Evolutionary conservation across 495 filamentous ascomycete genomes (phyloP).

Genomic region (Xylaria curta): DNA sequence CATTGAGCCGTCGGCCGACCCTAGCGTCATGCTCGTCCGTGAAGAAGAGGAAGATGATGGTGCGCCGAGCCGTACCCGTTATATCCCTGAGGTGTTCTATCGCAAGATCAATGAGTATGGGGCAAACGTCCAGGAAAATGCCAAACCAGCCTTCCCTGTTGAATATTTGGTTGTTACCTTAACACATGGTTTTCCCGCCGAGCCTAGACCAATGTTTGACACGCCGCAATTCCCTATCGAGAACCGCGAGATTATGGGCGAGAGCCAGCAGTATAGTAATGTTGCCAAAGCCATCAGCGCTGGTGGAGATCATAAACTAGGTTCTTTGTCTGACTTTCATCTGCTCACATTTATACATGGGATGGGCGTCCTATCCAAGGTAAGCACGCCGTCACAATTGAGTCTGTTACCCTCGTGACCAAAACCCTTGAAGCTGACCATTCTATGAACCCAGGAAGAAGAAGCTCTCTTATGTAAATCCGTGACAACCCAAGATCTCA

Average conservation of each 20-base stretch:
- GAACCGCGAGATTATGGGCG: conserved; percentile 84
- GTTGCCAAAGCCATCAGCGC: conserved; percentile 51
- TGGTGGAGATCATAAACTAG: conserved; percentile 40
- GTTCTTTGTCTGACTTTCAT: conserved; percentile 89
- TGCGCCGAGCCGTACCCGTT: conserved; percentile 72
- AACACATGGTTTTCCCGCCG: conserved; percentile 92
- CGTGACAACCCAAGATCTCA: conserved; percentile 76
- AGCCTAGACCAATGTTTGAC: conserved; percentile 74
- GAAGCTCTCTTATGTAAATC: conserved; percentile 84
- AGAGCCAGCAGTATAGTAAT: conserved; percentile 69
- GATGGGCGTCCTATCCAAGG: conserved; percentile 83
- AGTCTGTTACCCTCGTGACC: neutral
- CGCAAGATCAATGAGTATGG: conserved; percentile 96
- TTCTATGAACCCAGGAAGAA: conserved; percentile 70
- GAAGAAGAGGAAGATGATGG: conserved; percentile 86
- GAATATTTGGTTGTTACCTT: conserved; percentile 96
- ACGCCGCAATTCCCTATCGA: conserved; percentile 80
- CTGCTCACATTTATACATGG: conserved; percentile 84
- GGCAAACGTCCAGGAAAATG: conserved; percentile 93
- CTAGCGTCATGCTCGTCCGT: conserved; percentile 91
- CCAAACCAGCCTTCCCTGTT: conserved; percentile 93
- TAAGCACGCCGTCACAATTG: conserved; percentile 30
- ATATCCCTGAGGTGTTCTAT: conserved; percentile 98
- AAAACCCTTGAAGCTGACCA: conserved; percentile 8
- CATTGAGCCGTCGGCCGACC: conserved; percentile 92